Evolutionary conservation across 164 flowering plant species (phyloP).

Genomic region (Cinnamomum micranthum): DNA sequence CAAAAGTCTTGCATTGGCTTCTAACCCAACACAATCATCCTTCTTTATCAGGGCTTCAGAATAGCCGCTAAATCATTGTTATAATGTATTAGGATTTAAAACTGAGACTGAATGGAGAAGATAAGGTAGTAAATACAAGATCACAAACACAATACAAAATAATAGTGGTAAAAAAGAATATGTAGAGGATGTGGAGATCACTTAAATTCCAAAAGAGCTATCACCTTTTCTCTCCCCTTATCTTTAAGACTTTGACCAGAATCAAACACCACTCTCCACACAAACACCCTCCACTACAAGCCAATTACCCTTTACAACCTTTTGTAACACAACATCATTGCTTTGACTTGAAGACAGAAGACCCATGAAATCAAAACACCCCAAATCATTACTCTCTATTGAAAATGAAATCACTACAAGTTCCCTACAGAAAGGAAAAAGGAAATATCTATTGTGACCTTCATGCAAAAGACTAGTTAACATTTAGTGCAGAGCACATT

Average conservation of each 20-base stretch:
- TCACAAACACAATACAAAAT: too few species aligned
- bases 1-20: too few species aligned
- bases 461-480: slow-evolving; percentile 8
- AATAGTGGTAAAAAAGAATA: background rate
- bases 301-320: slow-evolving; percentile 5
- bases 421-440: background rate
- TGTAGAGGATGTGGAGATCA: slow-evolving; percentile 13
- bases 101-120: too few species aligned
- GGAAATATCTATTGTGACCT: background rate
- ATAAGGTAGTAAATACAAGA: too few species aligned
- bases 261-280: slow-evolving; percentile 21
- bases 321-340: slow-evolving; percentile 8
- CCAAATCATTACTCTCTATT: slow-evolving; percentile 5
- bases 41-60: too few species aligned
- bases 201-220: slow-evolving; percentile 9
- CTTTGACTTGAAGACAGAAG: slow-evolving; percentile 7
- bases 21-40: too few species aligned
- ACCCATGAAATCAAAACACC: slow-evolving; percentile 3
- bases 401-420: background rate
- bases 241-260: slow-evolving; percentile 15
- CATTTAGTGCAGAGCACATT: slow-evolving; percentile 1
- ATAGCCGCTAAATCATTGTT: too few species aligned
- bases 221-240: background rate
- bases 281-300: slow-evolving; percentile 13
- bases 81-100: too few species aligned